These are phyloP conservation scores for Yamadazyma ubonensis DNA, from an alignment of 805 yeast species.

Conservation along the genomic window DNA sequence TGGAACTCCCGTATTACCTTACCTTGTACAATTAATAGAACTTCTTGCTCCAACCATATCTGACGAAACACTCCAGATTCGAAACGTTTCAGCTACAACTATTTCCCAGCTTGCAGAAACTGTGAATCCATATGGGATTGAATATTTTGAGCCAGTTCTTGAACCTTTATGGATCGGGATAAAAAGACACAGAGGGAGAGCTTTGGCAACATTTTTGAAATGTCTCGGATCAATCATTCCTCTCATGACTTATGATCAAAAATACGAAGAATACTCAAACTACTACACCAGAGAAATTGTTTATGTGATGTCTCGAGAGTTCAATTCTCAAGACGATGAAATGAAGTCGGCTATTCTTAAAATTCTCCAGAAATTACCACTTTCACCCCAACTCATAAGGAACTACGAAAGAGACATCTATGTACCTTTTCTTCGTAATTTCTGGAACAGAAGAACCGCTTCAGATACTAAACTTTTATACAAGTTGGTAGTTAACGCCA, in stretches of 20 bases:
- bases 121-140: conserved; percentile 85
- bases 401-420: conserved; percentile 51
- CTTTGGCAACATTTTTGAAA: conserved; percentile 70
- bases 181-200: conserved; percentile 71
- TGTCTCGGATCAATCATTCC: conserved; percentile 82
- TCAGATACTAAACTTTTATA: conserved; percentile 54
- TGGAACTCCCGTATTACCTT: conserved; percentile 59
- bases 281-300: conserved; percentile 77
- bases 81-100: conserved; percentile 70
- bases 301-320: conserved; percentile 66
- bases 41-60: conserved; percentile 57
- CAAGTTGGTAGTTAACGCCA: conserved; percentile 67
- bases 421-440: conserved; percentile 61
- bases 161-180: conserved; percentile 84
- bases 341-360: conserved; percentile 72
- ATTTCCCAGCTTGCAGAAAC: conserved; percentile 76
- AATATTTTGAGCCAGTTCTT: conserved; percentile 70
- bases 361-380: conserved; percentile 66
- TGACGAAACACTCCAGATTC: conserved; percentile 68
- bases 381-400: conserved; percentile 55
- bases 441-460: conserved; percentile 85
- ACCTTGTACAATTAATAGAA: conserved; percentile 60
- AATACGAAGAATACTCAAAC: conserved; percentile 66
- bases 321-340: conserved; percentile 81
- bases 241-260: conserved; percentile 60